Conservation (phyloP, 306 rosid genomes). For the Ceratonia siliqua region DNA sequence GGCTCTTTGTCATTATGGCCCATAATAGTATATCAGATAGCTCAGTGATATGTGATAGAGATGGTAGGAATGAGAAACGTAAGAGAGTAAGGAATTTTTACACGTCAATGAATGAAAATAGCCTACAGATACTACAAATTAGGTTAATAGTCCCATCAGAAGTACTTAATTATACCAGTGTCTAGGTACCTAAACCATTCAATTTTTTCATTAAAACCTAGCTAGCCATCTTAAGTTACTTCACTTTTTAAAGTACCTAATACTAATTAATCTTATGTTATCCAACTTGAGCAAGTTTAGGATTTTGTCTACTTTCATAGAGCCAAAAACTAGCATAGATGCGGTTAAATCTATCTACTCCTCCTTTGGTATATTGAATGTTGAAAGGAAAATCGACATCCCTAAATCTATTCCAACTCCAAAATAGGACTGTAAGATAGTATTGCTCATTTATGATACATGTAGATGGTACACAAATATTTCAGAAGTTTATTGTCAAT, state of each 20-base stretch:
- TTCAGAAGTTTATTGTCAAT: too few species aligned
- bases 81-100: conserved; percentile 29
- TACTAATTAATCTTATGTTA: background rate
- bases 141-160: conserved; percentile 24
- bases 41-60: conserved; percentile 21
- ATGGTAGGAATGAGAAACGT: background rate
- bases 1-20: conserved; percentile 3
- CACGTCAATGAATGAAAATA: conserved; percentile 6
- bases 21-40: background rate
- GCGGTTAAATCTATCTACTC: background rate
- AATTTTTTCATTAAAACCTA: conserved; percentile 32
- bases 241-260: conserved; percentile 18
- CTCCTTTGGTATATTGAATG: too few species aligned
- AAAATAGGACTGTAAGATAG: too few species aligned
- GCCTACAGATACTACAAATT: conserved; percentile 22
- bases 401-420: too few species aligned
- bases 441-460: too few species aligned
- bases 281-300: conserved; percentile 17
- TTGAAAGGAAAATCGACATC: too few species aligned
- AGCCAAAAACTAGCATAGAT: background rate
- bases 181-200: conserved; percentile 34
- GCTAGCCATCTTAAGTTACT: conserved; percentile 13
- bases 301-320: background rate
- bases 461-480: too few species aligned
- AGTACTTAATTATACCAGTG: conserved; percentile 10